phyloP scores from a whole-genome alignment of 179 eudicot genomes.

The Carnegiea gigantea region DNA sequence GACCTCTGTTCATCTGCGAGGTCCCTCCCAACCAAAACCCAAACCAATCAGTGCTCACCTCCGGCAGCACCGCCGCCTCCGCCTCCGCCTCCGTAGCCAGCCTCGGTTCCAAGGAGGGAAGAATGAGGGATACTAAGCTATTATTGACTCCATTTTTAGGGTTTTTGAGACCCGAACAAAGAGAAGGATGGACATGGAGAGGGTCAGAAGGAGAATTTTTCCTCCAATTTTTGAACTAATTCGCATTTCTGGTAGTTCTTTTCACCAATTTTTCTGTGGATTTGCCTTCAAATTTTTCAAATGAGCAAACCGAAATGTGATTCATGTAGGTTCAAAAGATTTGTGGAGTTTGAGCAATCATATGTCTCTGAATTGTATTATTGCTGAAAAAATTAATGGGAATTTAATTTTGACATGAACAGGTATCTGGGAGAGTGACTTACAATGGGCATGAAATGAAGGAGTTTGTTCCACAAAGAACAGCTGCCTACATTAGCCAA shows the following conservation, averaged over 20 bases:
- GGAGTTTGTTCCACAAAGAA: constrained; percentile 52
- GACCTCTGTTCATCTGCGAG: too few relatives aligned
- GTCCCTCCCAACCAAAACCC: too few relatives aligned
- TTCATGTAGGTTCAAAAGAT: too few relatives aligned
- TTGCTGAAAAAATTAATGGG: background rate
- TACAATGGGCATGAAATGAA: constrained; percentile 53
- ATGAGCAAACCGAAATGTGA: background rate
- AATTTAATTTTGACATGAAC: background rate
- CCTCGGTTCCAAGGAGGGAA: background rate
- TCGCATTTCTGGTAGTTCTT: background rate
- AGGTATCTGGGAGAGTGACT: constrained; percentile 41
- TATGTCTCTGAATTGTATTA: background rate
- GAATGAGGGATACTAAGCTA: background rate
- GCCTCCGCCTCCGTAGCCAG: background rate
- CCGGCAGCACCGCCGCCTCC: background rate
- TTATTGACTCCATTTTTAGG: background rate
- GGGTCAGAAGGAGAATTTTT: background rate
- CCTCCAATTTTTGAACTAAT: background rate
- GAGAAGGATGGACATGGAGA: background rate
- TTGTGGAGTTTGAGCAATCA: too few relatives aligned
- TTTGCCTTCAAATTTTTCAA: background rate
- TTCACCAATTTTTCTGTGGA: background rate
- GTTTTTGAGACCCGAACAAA: background rate
- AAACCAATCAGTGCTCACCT: background rate
- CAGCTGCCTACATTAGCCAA: constrained; percentile 51